Percentiles rank a stretch among this genome's conserved stretches.
These are phyloP conservation scores for Evansstolkia leycettana DNA, from an alignment of 495 filamentous ascomycete genomes.

Conservation along the genomic window DNA sequence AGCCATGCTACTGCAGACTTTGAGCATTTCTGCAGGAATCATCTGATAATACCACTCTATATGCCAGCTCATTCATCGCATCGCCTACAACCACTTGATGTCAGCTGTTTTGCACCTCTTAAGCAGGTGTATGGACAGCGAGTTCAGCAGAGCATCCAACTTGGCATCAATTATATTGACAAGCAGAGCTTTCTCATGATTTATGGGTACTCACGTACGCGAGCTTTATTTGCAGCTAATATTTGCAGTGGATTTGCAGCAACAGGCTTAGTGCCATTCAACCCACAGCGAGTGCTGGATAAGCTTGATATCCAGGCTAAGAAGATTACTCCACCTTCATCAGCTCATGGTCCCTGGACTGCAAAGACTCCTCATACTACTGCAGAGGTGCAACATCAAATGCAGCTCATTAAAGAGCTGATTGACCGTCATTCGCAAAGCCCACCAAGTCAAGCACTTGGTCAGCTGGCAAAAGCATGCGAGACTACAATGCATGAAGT, in stretches of 20 bases:
- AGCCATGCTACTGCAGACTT: conserved; percentile 14
- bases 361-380: too few relatives aligned
- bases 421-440: too few relatives aligned
- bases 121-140: conserved; percentile 8
- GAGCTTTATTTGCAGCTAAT: neutral
- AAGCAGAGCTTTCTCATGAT: neutral
- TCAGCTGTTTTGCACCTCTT: conserved; percentile 10
- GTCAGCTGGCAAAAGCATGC: too few relatives aligned
- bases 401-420: too few relatives aligned
- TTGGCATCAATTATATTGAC: neutral
- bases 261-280: neutral
- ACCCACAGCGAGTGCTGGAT: neutral
- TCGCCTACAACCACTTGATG: conserved; percentile 16
- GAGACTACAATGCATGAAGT: too few relatives aligned
- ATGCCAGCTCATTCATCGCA: conserved; percentile 15
- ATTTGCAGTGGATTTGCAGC: neutral
- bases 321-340: neutral
- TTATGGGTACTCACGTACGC: neutral
- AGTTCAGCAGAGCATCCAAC: neutral
- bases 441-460: too few relatives aligned
- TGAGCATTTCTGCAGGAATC: conserved; percentile 7
- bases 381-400: too few relatives aligned
- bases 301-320: neutral
- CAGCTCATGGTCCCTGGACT: neutral
- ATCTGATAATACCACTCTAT: conserved; percentile 13